Percentiles rank a stretch among this genome's conserved stretches.
Evolutionary conservation across 805 yeast species (phyloP).

Genomic region (Candida koratica): DNA sequence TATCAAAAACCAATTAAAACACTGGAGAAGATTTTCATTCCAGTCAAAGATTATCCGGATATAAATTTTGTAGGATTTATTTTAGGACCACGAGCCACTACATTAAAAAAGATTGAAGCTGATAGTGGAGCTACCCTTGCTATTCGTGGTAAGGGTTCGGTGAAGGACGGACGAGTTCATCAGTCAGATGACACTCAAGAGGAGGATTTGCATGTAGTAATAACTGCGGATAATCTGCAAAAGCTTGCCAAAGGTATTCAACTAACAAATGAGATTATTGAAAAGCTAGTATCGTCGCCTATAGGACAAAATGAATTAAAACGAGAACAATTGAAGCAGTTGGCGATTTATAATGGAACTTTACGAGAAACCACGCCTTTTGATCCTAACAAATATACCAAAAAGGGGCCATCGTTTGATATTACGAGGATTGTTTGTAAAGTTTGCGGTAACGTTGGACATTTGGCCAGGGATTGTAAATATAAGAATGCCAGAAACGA

Average conservation of each 20-base stretch:
- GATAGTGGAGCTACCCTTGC: slow-evolving; percentile 87
- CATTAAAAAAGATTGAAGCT: slow-evolving; percentile 72
- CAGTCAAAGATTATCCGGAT: slow-evolving; percentile 82
- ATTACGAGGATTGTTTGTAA: slow-evolving; percentile 60
- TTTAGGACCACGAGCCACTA: slow-evolving; percentile 94
- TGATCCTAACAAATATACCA: slow-evolving; percentile 25
- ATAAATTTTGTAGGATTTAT: slow-evolving; percentile 89
- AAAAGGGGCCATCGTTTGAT: slow-evolving; percentile 34
- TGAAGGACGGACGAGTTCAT: slow-evolving; percentile 79
- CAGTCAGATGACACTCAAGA: slow-evolving; percentile 26
- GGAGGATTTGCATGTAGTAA: slow-evolving; percentile 85
- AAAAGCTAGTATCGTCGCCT: slow-evolving; percentile 83
- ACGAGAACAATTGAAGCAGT: slow-evolving; percentile 82
- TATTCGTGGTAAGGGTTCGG: slow-evolving; percentile 93
- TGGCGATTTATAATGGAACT: slow-evolving; percentile 94
- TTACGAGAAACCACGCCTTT: slow-evolving; percentile 72
- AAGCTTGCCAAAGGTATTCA: slow-evolving; percentile 71
- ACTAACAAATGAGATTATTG: slow-evolving; percentile 69
- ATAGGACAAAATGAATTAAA: slow-evolving; percentile 91
- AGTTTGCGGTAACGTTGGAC: slow-evolving; percentile 80
- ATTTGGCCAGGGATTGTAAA: slow-evolving; percentile 83
- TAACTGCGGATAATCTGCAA: slow-evolving; percentile 77
- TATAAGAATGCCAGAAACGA: slow-evolving; percentile 29
- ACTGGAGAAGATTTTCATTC: slow-evolving; percentile 78
- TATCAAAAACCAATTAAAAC: slow-evolving; percentile 68